These are phyloP conservation scores for Penicillium sp. DNA, from an alignment of 2,329 filamentous ascomycete species.

Conservation along the genomic window DNA sequence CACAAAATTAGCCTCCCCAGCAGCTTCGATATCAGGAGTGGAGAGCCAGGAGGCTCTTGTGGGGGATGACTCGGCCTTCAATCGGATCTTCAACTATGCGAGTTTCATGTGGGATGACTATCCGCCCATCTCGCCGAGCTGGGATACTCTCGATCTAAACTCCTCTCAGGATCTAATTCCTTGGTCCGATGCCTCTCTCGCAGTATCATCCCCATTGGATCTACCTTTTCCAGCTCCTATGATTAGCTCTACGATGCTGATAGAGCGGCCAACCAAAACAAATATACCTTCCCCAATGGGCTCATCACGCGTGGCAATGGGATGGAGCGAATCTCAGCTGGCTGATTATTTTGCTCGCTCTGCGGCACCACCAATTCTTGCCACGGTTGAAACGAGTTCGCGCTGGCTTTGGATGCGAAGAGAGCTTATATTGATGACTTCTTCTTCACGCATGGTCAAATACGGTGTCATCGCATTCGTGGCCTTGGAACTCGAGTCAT, in stretches of 20 bases:
- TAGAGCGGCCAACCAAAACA: background rate
- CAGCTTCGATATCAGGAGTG: background rate
- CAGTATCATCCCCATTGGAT: conserved; percentile 1
- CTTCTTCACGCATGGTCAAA: conserved; percentile 14
- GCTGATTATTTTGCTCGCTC: conserved; percentile 17
- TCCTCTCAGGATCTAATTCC: conserved; percentile 11
- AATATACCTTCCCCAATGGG: conserved; percentile 4
- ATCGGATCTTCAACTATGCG: conserved; percentile 16
- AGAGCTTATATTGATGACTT: conserved; percentile 12
- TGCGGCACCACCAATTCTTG: conserved; percentile 13
- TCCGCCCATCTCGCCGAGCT: conserved; percentile 9
- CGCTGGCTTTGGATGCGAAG: conserved; percentile 19
- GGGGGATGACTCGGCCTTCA: conserved; percentile 9
- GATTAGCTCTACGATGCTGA: background rate
- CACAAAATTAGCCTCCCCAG: background rate
- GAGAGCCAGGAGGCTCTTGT: background rate
- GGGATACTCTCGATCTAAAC: conserved; percentile 9
- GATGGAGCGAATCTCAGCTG: conserved; percentile 12
- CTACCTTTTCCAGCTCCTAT: background rate
- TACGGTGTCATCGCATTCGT: conserved; percentile 16
- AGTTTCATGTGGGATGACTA: conserved; percentile 19
- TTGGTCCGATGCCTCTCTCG: conserved; percentile 7
- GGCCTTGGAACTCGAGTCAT: conserved; percentile 13
- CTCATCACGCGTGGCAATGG: background rate
- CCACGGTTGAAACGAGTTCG: conserved; percentile 13